Evolutionary conservation across 202 grass and related monocot species (phyloP).

Genomic region (Hordeum pubiflorum): DNA sequence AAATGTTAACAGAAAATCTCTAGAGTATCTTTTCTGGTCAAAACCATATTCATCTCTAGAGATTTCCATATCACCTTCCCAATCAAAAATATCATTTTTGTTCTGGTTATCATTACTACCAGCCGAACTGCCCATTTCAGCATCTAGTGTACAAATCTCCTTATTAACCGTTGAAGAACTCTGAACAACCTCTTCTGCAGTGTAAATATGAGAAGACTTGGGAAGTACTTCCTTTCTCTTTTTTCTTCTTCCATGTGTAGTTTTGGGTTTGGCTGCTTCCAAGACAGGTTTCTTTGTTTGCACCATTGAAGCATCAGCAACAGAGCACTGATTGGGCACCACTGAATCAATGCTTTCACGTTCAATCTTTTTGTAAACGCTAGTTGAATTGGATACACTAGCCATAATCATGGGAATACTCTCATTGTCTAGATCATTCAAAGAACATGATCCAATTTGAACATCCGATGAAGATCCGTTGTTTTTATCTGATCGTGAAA

Average conservation of each 20-base stretch:
- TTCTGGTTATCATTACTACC: slow-evolving; percentile 31
- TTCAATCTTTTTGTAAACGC: neutral
- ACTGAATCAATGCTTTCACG: slow-evolving; percentile 28
- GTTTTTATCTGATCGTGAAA: slow-evolving; percentile 3
- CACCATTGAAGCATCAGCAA: neutral
- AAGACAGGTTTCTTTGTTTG: slow-evolving; percentile 36
- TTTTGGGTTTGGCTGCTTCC: slow-evolving; percentile 39
- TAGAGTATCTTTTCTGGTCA: slow-evolving; percentile 42
- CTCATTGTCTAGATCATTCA: neutral
- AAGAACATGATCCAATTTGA: neutral
- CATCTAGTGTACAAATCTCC: slow-evolving; percentile 10
- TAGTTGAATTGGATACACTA: slow-evolving; percentile 21
- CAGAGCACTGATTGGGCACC: slow-evolving; percentile 13
- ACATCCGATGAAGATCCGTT: neutral
- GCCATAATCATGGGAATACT: neutral
- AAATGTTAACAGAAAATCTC: slow-evolving; percentile 72
- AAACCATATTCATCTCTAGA: slow-evolving; percentile 30
- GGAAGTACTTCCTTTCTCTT: slow-evolving; percentile 54
- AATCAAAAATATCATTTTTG: slow-evolving; percentile 39
- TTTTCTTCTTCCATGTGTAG: slow-evolving; percentile 27
- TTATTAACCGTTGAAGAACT: slow-evolving; percentile 20
- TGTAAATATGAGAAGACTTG: slow-evolving; percentile 50
- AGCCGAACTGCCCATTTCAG: slow-evolving; percentile 19
- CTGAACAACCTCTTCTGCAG: slow-evolving; percentile 27
- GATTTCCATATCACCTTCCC: slow-evolving; percentile 52